Evolutionary conservation across 2,329 filamentous ascomycete genomes (phyloP), one percentile per base, ranked within the genome.

Genomic region (Achaetomium macrosporum): DNA sequence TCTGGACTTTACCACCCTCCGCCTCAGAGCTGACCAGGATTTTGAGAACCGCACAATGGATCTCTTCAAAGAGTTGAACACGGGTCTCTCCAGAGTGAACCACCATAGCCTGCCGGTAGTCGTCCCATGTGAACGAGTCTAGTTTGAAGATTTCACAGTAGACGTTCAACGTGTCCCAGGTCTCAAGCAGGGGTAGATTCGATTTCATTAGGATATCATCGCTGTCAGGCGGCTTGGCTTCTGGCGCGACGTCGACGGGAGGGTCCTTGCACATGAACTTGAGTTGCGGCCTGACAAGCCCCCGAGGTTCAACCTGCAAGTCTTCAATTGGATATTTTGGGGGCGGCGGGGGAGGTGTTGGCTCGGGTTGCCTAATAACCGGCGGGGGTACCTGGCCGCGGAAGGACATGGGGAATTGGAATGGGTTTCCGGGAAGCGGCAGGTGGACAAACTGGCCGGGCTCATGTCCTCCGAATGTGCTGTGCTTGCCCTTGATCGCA

Each of bases 321-420:
- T 99, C 93, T 64, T 99, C 93, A 57, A 96, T 95, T 0, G 93
- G 93, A 67, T 96, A 97, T 66, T 95, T 96, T 57, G 93, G 85
- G 1, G 84, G 82, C 1, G 88, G 87, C 2, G 87, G 82, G 1
- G 77, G 74, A n/a, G 63, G 61, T 5, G 59, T 59, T 36, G 60
- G 59, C 13, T 61, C 59, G n/a, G 42, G 53, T 9, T 61, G 58
- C 11, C 54, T 45, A 35, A 50, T 47, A 6, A 55, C 44, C 5
- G 72, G 55, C 66, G 75, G 48, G 41, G 73, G 73, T 59, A 62
- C 73, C 57, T 72, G 73, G 36, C 73, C 66, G 33, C 69, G 71
- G 52, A 74, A 71, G 3, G 71, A 66, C 3, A 74, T 63, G 31
- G 74, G 68, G 57, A 77, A 72, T 57, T 76, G 68, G 63, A 76